Conservation (phyloP, 257 asterid genomes). For the Solanum tarapatanum region DNA sequence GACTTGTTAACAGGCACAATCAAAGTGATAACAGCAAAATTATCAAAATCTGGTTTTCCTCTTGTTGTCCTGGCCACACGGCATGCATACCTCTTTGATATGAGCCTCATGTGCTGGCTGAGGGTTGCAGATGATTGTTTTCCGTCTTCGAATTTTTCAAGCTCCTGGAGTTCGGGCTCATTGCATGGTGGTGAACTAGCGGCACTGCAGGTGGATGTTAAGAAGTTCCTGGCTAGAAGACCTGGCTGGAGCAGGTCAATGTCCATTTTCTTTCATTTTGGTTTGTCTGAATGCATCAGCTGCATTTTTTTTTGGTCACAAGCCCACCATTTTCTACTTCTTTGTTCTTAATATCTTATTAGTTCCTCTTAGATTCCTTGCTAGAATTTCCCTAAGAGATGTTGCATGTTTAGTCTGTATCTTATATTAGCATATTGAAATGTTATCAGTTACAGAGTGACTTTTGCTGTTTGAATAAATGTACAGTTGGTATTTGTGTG, state of each 20-base stretch:
- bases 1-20: slow-evolving; percentile 43
- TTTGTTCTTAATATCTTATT: background rate
- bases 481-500: background rate
- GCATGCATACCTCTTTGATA: slow-evolving; percentile 81
- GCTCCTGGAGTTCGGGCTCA: slow-evolving; percentile 80
- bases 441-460: background rate
- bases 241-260: slow-evolving; percentile 96
- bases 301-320: background rate
- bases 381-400: background rate
- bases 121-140: slow-evolving; percentile 93
- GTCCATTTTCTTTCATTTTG: background rate
- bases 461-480: background rate
- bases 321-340: background rate
- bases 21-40: slow-evolving; percentile 82
- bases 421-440: background rate
- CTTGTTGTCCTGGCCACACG: slow-evolving; percentile 87
- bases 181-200: slow-evolving; percentile 90
- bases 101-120: slow-evolving; percentile 83
- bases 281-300: background rate
- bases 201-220: slow-evolving; percentile 75
- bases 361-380: background rate
- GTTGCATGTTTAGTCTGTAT: background rate
- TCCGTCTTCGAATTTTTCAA: slow-evolving; percentile 87
- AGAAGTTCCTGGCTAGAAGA: slow-evolving; percentile 80
- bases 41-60: slow-evolving; percentile 83